Conservation (phyloP, 2,329 filamentous ascomycete species). For the Sclerotinia glacialis region DNA sequence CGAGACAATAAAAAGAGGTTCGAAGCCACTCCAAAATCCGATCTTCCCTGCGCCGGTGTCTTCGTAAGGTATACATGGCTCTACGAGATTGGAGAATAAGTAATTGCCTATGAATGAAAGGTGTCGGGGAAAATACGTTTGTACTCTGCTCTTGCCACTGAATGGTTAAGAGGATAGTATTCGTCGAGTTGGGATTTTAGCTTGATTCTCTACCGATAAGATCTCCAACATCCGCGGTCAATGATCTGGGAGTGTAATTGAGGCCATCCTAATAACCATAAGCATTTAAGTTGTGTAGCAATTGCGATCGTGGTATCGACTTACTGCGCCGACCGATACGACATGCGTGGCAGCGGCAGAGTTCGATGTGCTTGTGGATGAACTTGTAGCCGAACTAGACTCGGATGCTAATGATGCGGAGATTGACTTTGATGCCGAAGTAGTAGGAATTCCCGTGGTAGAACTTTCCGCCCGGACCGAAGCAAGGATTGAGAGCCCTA, state of each 20-base stretch:
- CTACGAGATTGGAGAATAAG: conserved; percentile 23
- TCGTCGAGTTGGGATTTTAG: not conserved
- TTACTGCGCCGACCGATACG: conserved; percentile 39
- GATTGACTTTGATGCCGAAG: conserved; percentile 11
- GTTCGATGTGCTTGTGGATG: conserved; percentile 27
- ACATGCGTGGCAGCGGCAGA: conserved; percentile 34
- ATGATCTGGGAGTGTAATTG: conserved; percentile 41
- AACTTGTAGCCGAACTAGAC: conserved; percentile 4
- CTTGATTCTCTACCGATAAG: conserved; percentile 42
- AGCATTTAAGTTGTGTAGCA: conserved; percentile 21
- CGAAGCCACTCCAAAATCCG: conserved; percentile 54
- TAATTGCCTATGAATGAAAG: not conserved
- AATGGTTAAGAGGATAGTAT: conserved; percentile 58
- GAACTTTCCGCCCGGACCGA: conserved; percentile 11
- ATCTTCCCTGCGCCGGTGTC: conserved; percentile 47
- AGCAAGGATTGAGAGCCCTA: conserved; percentile 13
- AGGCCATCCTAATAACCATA: conserved; percentile 27
- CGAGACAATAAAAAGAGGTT: conserved; percentile 44
- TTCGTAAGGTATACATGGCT: conserved; percentile 64
- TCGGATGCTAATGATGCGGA: not conserved
- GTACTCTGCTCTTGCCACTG: conserved; percentile 60
- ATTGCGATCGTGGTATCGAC: conserved; percentile 13
- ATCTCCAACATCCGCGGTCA: conserved; percentile 47
- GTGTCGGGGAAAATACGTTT: conserved; percentile 27
- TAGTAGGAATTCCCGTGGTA: not conserved